These are phyloP conservation scores for Russula griseocarnosa DNA, from an alignment of 768 basidiomycete species.

Conservation along the genomic window DNA sequence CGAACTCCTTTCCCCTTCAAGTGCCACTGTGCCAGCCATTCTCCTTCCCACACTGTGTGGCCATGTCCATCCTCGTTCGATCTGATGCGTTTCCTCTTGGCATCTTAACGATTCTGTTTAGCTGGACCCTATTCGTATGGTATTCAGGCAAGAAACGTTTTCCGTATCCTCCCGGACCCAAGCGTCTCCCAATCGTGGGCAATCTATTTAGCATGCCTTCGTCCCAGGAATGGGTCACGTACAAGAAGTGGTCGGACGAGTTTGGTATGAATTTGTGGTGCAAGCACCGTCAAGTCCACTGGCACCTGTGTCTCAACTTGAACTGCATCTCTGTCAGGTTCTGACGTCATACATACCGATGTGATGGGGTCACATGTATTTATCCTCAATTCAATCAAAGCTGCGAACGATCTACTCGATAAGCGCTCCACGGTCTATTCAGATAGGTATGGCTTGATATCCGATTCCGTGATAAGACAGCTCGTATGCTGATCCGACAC, in stretches of 20 bases:
- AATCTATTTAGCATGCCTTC: conserved; percentile 28
- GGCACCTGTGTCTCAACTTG: not conserved
- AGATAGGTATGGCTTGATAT: not conserved
- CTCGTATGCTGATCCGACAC: not conserved
- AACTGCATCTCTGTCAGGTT: not conserved
- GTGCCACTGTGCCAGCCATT: not conserved
- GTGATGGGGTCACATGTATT: conserved; percentile 27
- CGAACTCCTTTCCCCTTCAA: not conserved
- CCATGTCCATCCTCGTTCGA: not conserved
- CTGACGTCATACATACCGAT: conserved; percentile 29
- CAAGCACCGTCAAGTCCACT: not conserved
- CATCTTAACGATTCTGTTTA: not conserved
- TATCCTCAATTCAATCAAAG: conserved; percentile 29
- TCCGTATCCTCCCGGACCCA: conserved; percentile 22
- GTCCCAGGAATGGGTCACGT: conserved; percentile 25
- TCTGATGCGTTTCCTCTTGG: not conserved
- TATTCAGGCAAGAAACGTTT: conserved; percentile 5
- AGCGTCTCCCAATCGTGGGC: conserved; percentile 27
- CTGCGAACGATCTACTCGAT: conserved; percentile 32
- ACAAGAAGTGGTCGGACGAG: conserved; percentile 22
- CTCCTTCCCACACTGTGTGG: not conserved
- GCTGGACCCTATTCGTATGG: not conserved
- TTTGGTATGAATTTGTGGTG: conserved; percentile 20
- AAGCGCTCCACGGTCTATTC: conserved; percentile 30
- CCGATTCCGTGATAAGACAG: not conserved